Evolutionary conservation across 225 moss, liverwort and hornwort species (phyloP).

Genomic region (Bryoerythrophyllum caledonicum): DNA sequence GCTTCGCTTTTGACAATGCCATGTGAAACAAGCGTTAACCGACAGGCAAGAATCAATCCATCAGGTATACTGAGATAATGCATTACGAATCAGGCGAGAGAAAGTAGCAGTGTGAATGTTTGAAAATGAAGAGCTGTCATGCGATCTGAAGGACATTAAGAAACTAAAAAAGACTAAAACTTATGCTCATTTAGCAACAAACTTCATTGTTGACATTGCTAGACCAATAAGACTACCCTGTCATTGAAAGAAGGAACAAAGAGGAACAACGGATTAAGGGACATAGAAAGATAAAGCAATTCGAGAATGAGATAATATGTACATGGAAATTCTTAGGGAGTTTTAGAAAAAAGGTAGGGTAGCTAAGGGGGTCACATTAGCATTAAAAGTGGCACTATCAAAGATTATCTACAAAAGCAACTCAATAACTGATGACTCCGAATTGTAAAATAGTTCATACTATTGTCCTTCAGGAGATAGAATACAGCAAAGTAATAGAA

Average conservation of each 20-base stretch:
- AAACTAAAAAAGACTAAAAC: not conserved
- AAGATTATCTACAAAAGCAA: not conserved
- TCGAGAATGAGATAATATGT: not conserved
- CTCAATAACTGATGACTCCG: not conserved
- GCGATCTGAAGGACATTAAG: not conserved
- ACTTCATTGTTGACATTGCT: not conserved
- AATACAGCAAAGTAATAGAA: not conserved
- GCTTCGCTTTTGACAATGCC: conserved; percentile 71
- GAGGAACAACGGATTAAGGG: not conserved
- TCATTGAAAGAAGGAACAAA: not conserved
- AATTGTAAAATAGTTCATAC: not conserved
- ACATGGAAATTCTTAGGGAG: not conserved
- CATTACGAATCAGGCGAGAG: not conserved
- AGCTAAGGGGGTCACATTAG: not conserved
- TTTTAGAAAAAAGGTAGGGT: not conserved
- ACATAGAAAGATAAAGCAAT: not conserved
- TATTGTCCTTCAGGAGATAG: not conserved
- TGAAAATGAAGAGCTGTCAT: not conserved
- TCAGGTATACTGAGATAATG: not conserved
- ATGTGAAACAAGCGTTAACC: not conserved
- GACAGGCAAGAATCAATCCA: not conserved
- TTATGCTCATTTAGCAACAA: not conserved
- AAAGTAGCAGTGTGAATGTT: not conserved
- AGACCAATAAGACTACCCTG: not conserved
- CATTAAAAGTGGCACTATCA: not conserved